Evolutionary conservation across 2,329 filamentous ascomycete species (phyloP).

Genomic region (Orbilia quercus): DNA sequence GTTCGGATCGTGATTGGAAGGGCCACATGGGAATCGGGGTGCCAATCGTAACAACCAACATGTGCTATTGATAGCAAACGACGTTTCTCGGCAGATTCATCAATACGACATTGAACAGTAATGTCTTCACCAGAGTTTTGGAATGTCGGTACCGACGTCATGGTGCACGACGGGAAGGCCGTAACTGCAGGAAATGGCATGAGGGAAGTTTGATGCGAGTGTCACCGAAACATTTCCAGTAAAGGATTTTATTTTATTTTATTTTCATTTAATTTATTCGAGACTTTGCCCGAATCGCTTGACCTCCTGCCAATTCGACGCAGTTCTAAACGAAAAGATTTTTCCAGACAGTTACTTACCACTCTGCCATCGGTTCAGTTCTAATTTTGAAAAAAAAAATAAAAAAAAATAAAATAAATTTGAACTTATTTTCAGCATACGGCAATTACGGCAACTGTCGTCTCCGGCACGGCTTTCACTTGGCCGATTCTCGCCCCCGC

Average conservation of each 20-base stretch:
- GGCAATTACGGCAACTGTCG: constrained; percentile 46
- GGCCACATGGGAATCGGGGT: constrained; percentile 14
- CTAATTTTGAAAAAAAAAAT: too few relatives aligned
- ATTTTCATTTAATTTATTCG: constrained; percentile 8
- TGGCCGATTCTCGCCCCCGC: constrained; percentile 4
- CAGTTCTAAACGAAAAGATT: constrained; percentile 20
- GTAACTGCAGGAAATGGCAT: constrained; percentile 7
- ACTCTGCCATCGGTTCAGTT: constrained; percentile 29
- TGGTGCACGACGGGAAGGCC: constrained; percentile 10
- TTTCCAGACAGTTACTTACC: constrained; percentile 38
- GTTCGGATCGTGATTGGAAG: constrained; percentile 31
- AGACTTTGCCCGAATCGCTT: constrained; percentile 21
- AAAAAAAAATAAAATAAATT: too few relatives aligned
- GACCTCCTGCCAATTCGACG: constrained; percentile 48
- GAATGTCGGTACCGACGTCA: constrained; percentile 30
- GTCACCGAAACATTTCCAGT: constrained; percentile 32
- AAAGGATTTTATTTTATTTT: constrained; percentile 20
- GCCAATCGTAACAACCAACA: constrained; percentile 36
- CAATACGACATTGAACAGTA: background rate
- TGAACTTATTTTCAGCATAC: constrained; percentile 56
- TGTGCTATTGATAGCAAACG: constrained; percentile 32
- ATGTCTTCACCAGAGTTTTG: constrained; percentile 16
- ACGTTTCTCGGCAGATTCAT: background rate
- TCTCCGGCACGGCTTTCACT: constrained; percentile 27
- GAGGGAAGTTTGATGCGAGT: constrained; percentile 33